phyloP scores from a whole-genome alignment of 176 grass and related monocot genomes.

The Triticum aestivum region IWGSC_CS_RefSeq_v2.1 NC_057799.1:502928764-502929263 shows the following conservation, averaged over 20 bases:
- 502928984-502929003: not conserved
- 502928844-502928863: not conserved
- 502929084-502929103: not conserved
- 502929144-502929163: not conserved
- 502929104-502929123: not conserved
- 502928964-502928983: not conserved
- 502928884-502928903: too few species aligned
- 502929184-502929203: not conserved
- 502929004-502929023: not conserved
- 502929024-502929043: not conserved
- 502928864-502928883: not conserved
- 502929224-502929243: rapidly evolving
- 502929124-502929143: not conserved
- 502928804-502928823: not conserved
- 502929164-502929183: not conserved
- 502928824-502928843: not conserved
- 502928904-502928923: not conserved
- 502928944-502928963: not conserved
- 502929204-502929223: not conserved
- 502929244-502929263: slow-evolving; percentile 18
- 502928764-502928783: too few species aligned
- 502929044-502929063: not conserved
- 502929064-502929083: not conserved
- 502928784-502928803: not conserved
- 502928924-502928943: not conserved